These are phyloP conservation scores for Dictyostelium gargantuum DNA, from an alignment of 208 protist species.

Conservation along the genomic window DNA sequence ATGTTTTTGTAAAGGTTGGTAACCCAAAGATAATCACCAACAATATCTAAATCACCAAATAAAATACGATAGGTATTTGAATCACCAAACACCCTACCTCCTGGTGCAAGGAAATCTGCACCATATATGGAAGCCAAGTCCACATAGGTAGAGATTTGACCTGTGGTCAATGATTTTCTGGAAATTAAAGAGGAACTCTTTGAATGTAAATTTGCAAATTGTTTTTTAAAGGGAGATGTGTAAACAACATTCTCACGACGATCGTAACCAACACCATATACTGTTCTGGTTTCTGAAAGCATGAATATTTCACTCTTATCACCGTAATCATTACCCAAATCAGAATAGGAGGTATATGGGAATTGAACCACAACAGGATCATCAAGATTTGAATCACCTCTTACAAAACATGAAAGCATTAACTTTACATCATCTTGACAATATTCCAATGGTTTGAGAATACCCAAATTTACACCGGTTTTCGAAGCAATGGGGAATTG, in stretches of 20 bases:
- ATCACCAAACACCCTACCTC: not conserved
- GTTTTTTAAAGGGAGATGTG: not conserved
- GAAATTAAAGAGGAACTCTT: not conserved
- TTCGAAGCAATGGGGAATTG: not conserved
- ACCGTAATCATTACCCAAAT: not conserved
- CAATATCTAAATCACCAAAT: slow-evolving; percentile 45
- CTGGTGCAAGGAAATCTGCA: not conserved
- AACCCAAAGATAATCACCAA: not conserved
- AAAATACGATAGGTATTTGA: not conserved
- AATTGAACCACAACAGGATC: not conserved
- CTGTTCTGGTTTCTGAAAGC: not conserved
- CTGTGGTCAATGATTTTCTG: not conserved
- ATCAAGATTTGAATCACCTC: not conserved
- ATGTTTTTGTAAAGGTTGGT: not conserved
- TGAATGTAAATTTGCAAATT: not conserved
- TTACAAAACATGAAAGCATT: not conserved
- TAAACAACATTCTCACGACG: not conserved
- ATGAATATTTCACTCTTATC: not conserved
- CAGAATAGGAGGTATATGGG: not conserved
- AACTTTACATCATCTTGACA: not conserved
- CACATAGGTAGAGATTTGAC: not conserved
- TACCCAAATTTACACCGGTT: not conserved
- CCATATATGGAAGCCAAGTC: not conserved
- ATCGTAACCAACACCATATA: slow-evolving; percentile 29
- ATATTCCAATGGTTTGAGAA: not conserved